Percentiles rank a stretch among this genome's conserved stretches.
phyloP scores from a whole-genome alignment of 805 yeast species.

The Tetrapisispora phaffii region DNA sequence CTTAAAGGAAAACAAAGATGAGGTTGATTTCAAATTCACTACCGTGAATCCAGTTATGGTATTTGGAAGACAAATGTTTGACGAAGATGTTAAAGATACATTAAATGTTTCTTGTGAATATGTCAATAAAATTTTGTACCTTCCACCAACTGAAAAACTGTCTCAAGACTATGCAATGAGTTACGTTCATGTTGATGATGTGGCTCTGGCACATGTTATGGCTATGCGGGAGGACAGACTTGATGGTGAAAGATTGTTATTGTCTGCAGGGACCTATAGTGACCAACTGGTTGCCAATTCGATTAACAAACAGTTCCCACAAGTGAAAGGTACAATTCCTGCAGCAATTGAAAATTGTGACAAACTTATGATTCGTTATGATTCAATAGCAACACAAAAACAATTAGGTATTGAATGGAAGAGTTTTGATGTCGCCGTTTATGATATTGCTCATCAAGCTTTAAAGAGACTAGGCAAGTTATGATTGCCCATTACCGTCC shows the following conservation, averaged over 20 bases:
- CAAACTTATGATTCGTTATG: too few species aligned
- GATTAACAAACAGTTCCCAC: slow-evolving; percentile 34
- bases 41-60: slow-evolving; percentile 38
- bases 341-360: too few species aligned
- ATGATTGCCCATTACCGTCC: too few species aligned
- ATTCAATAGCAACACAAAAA: too few species aligned
- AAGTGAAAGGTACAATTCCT: slow-evolving; percentile 37
- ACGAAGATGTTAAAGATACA: slow-evolving; percentile 27
- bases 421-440: too few species aligned
- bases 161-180: slow-evolving; percentile 8
- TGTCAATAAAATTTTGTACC: slow-evolving; percentile 24
- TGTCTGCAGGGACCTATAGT: slow-evolving; percentile 18
- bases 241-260: slow-evolving; percentile 29
- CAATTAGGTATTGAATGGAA: too few species aligned
- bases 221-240: slow-evolving; percentile 36
- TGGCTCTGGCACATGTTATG: slow-evolving; percentile 46
- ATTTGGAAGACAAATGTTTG: slow-evolving; percentile 44
- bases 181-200: slow-evolving; percentile 52
- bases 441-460: too few species aligned
- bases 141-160: slow-evolving; percentile 9
- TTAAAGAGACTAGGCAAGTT: too few species aligned
- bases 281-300: slow-evolving; percentile 24
- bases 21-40: slow-evolving; percentile 32
- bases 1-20: slow-evolving; percentile 27
- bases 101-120: slow-evolving; percentile 32